phyloP scores from a whole-genome alignment of 148 eudicot genomes.

The Camellia sinensis region DNA sequence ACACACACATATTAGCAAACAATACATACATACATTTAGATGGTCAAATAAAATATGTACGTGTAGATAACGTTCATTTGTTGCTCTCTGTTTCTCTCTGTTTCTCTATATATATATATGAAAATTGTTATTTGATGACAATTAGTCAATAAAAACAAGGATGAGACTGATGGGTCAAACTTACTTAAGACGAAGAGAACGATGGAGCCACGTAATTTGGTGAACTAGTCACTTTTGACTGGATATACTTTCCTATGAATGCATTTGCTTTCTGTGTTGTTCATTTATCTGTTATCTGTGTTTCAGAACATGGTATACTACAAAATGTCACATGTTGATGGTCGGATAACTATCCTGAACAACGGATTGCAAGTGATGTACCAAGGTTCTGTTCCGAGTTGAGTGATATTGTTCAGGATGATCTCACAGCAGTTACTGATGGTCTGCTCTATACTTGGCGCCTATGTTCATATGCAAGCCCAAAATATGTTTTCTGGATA shows the following conservation, averaged over 20 bases:
- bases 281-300: slow-evolving; percentile 19
- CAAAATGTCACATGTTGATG: slow-evolving; percentile 93
- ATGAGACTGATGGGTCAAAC: no score
- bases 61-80: no score
- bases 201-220: not conserved
- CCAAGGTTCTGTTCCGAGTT: slow-evolving; percentile 89
- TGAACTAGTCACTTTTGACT: not conserved
- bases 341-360: slow-evolving; percentile 89
- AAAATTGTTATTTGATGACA: no score
- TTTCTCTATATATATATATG: no score
- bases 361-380: slow-evolving; percentile 95
- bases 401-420: slow-evolving; percentile 96
- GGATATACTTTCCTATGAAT: not conserved
- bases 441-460: slow-evolving; percentile 95
- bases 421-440: slow-evolving; percentile 92
- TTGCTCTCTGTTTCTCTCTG: no score
- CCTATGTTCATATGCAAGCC: slow-evolving; percentile 97
- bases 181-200: no score
- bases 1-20: no score
- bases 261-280: not conserved
- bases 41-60: no score
- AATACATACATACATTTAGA: no score
- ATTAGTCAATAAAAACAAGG: no score
- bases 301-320: slow-evolving; percentile 93
- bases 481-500: slow-evolving; percentile 90